Percentiles rank a stretch among this genome's conserved stretches.
These are phyloP conservation scores for Trypanosoma vivax DNA, from an alignment of 208 protist genomes.

Conservation along the genomic window DNA sequence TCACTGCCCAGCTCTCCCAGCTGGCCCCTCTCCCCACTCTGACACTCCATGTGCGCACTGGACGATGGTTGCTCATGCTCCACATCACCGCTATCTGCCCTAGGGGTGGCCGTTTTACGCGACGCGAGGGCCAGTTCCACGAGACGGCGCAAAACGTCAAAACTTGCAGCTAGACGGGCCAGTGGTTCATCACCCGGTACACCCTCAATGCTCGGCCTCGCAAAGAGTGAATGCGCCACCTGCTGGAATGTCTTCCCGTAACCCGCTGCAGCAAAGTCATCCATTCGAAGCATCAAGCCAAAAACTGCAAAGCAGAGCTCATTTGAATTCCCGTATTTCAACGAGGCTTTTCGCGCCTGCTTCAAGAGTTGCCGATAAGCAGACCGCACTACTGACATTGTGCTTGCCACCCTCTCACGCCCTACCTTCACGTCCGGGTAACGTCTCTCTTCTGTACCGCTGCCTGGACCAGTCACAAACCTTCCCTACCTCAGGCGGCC, in stretches of 20 bases:
- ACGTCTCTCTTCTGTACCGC: too few relatives aligned
- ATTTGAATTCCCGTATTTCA: slow-evolving; percentile 38
- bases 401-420: neutral
- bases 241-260: slow-evolving; percentile 38
- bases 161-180: slow-evolving; percentile 43
- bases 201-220: slow-evolving; percentile 36
- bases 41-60: too few relatives aligned
- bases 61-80: too few relatives aligned
- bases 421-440: neutral
- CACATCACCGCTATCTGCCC: too few relatives aligned
- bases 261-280: slow-evolving; percentile 63
- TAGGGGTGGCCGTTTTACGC: neutral
- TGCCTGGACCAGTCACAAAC: too few relatives aligned
- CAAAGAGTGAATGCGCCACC: slow-evolving; percentile 56
- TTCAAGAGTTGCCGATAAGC: slow-evolving; percentile 72
- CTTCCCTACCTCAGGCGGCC: too few relatives aligned
- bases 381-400: slow-evolving; percentile 57
- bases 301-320: slow-evolving; percentile 70
- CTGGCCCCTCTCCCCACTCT: too few relatives aligned
- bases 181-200: slow-evolving; percentile 30
- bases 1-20: too few relatives aligned
- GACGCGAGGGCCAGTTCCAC: slow-evolving; percentile 21
- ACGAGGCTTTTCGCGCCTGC: slow-evolving; percentile 18
- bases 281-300: slow-evolving; percentile 38
- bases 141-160: slow-evolving; percentile 53